Conservation (phyloP, 2,329 filamentous ascomycete species). For the Pyricularia sp. region DNA sequence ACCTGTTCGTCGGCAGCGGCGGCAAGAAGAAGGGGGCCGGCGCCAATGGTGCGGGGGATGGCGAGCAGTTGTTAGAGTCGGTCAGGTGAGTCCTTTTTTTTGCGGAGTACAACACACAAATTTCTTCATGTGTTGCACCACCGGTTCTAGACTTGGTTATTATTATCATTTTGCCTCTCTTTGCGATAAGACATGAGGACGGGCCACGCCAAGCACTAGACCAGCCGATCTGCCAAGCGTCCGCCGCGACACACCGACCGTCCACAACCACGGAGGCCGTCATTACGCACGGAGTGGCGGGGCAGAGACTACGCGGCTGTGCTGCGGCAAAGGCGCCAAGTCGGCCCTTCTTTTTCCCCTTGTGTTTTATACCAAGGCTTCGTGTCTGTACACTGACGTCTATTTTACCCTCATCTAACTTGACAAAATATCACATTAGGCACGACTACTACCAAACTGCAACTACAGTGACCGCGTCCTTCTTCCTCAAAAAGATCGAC, state of each 20-base stretch:
- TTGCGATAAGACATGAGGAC: not conserved
- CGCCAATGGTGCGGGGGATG: slow-evolving; percentile 53
- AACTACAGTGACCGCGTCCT: slow-evolving; percentile 73
- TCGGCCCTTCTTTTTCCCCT: not conserved
- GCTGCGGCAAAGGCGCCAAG: not conserved
- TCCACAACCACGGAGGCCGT: not conserved
- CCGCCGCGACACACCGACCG: not conserved
- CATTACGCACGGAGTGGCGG: not conserved
- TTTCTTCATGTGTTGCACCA: not conserved
- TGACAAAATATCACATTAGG: slow-evolving; percentile 28
- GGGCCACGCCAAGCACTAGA: not conserved
- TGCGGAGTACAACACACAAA: not conserved
- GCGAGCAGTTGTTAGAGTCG: slow-evolving; percentile 71
- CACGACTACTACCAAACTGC: slow-evolving; percentile 94
- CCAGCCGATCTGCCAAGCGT: not conserved
- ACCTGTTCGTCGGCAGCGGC: slow-evolving; percentile 77
- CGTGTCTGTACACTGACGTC: not conserved
- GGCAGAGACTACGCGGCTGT: not conserved
- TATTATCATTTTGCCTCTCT: not conserved
- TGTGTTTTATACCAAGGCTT: not conserved
- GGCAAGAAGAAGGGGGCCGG: slow-evolving; percentile 45
- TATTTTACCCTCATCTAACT: not conserved
- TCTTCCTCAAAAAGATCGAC: slow-evolving; percentile 96
- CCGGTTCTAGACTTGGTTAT: not conserved
- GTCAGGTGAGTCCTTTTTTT: slow-evolving; percentile 50